phyloP scores from a whole-genome alignment of 177 flowering plant species.

The Telopea speciosissima region DNA sequence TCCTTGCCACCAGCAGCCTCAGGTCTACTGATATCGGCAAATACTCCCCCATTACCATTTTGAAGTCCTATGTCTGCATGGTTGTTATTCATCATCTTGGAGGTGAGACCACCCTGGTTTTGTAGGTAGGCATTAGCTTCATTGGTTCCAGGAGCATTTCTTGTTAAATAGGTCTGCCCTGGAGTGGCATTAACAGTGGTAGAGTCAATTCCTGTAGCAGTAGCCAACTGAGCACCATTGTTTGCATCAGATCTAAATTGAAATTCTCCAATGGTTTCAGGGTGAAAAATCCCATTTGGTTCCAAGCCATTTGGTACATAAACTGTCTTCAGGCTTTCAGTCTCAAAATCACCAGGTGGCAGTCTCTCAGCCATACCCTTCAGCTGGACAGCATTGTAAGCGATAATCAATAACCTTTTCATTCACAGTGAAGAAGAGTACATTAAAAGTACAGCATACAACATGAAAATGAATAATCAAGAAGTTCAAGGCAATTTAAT shows the following conservation, averaged over 20 bases:
- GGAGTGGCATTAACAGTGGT: slow-evolving; percentile 24
- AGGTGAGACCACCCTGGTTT: slow-evolving; percentile 18
- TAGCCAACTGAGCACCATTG: slow-evolving; percentile 27
- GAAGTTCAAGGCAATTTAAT: neutral
- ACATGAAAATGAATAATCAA: neutral
- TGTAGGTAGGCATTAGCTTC: slow-evolving; percentile 23
- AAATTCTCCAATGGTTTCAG: slow-evolving; percentile 45
- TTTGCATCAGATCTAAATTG: slow-evolving; percentile 41
- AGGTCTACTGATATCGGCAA: slow-evolving; percentile 25
- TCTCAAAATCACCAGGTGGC: slow-evolving; percentile 73
- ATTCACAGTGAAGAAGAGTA: neutral
- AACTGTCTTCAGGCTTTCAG: slow-evolving; percentile 39
- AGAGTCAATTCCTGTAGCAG: slow-evolving; percentile 24
- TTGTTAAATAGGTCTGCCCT: slow-evolving; percentile 14
- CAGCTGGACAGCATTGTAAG: slow-evolving; percentile 40
- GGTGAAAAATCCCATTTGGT: slow-evolving; percentile 37
- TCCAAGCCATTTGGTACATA: slow-evolving; percentile 64
- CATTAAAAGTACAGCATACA: neutral
- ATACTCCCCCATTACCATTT: slow-evolving; percentile 34
- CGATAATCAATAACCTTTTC: slow-evolving; percentile 7
- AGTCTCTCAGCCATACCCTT: slow-evolving; percentile 91
- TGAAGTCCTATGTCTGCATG: slow-evolving; percentile 29
- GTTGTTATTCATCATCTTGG: slow-evolving; percentile 33
- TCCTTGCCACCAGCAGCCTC: slow-evolving; percentile 33
- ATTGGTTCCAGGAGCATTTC: slow-evolving; percentile 26